Base-by-base conservation (phyloP, 257 asterid genomes). In the Solanum medicagineum region DNA sequence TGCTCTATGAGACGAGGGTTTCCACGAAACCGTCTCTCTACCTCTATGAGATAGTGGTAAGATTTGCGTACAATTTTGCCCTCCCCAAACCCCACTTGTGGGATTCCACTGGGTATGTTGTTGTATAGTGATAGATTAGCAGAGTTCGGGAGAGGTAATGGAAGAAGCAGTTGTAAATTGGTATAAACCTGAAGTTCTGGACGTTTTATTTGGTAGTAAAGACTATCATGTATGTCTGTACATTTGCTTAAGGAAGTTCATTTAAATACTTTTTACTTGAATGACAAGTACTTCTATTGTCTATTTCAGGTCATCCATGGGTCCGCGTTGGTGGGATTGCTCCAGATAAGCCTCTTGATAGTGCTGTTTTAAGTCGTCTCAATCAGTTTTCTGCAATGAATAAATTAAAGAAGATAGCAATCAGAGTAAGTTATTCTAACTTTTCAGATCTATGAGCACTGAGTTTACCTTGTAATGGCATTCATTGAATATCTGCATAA, bases 361-460 rank as follows among this genome's bases (percentile, higher is more conserved):
- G 92, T 63, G 92, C 92, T 49, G 92, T 91, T 60, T 66, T 91
- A 60, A 87, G 81, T 80, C 91, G 93, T 15, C 83, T 89, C 87
- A 91, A 89, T 87, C 92, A 91, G 74, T 91, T 91, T 65, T 91
- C 92, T 26, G 93, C 92, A 29, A 89, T 88, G 92, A 86, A 89
- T 84, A 90, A 88, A 84, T 86, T 90, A 69, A 90, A 90, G 86
- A 90, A 90, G 89, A 90, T 89, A 62, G 93, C 92, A 14, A 80
- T 91, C 36, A 88, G 90, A 63, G 93, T 91, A 86, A 81, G 86
- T 26, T 83, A 49, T 26, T 84, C 79, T 26, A 79, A 42, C 26
- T 68, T 14, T 68, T 86, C 62, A 47, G 40, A 84, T 26, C 45
- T 26, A 36, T 86, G 26, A 2, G 19, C 19, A 15, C 40, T 7